phyloP scores from a whole-genome alignment of 176 grass and related monocot genomes.

The Sorghum bicolor region Sorghum_bicolor_NCBIv3 NC_012874.2:12762001-12762500 shows the following conservation, averaged over 20 bases:
- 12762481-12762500: constrained; percentile 92
- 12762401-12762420: constrained; percentile 17
- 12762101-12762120: background rate
- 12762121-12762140: background rate
- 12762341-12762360: background rate
- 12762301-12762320: background rate
- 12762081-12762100: background rate
- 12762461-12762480: constrained; percentile 71
- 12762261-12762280: background rate
- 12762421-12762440: background rate
- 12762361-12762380: background rate
- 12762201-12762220: background rate
- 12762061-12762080: background rate
- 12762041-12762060: background rate
- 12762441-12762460: background rate
- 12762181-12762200: background rate
- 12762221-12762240: background rate
- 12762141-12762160: background rate
- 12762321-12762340: background rate
- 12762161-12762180: background rate
- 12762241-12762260: background rate
- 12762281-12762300: background rate
- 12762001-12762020: background rate
- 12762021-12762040: background rate
- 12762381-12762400: background rate